Conservation (phyloP, 2,329 filamentous ascomycete species). For the Cladorrhinum sp. region DNA sequence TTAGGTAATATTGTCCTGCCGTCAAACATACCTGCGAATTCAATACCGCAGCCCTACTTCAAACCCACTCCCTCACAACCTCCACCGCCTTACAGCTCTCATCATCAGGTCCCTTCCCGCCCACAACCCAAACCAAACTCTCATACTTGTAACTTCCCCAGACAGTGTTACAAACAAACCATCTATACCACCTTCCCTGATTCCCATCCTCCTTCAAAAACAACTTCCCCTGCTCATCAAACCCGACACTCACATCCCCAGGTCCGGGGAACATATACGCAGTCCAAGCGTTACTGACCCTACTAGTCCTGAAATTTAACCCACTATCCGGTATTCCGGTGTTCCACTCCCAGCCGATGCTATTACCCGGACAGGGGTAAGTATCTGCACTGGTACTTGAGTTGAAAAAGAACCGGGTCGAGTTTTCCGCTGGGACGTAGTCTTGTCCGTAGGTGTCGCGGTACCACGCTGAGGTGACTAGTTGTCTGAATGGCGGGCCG, state of each 20-base stretch:
- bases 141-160: not conserved
- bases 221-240: not conserved
- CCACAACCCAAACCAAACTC: not conserved
- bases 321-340: not conserved
- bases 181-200: not conserved
- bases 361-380: not conserved
- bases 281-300: not conserved
- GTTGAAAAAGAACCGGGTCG: conserved; percentile 1
- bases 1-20: no score
- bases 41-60: no score
- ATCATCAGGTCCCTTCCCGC: not conserved
- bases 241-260: not conserved
- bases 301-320: not conserved
- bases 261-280: not conserved
- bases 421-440: not conserved
- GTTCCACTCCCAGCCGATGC: not conserved
- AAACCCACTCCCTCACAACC: not conserved
- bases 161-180: not conserved
- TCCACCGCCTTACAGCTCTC: not conserved
- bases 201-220: not conserved
- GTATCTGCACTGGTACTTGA: not conserved
- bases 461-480: not conserved
- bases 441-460: not conserved
- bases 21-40: no score
- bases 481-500: conserved; percentile 2